phyloP scores from a whole-genome alignment of 2,329 filamentous ascomycete genomes.

The Fonsecaea monophora region DNA sequence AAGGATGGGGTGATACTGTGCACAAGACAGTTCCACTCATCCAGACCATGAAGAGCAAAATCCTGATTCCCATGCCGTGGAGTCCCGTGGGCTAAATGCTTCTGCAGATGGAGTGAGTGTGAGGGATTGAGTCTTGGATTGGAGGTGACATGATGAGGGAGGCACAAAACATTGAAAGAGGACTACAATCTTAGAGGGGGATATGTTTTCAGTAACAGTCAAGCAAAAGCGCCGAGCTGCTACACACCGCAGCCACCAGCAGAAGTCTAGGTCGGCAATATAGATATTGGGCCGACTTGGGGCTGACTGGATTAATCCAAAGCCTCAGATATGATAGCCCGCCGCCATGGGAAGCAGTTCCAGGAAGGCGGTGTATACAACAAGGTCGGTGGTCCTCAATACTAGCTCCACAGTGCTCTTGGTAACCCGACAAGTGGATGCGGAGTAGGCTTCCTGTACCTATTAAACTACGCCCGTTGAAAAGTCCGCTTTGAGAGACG shows the following conservation, averaged over 20 bases:
- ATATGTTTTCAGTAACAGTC: background rate
- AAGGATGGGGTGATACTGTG: conserved; percentile 96
- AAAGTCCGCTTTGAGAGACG: conserved; percentile 3
- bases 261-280: background rate
- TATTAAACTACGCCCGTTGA: background rate
- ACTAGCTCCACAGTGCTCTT: background rate
- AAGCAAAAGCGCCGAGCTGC: background rate
- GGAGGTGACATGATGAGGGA: background rate
- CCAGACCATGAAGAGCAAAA: conserved; percentile 92
- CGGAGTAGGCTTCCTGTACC: no score
- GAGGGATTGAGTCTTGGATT: background rate
- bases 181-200: background rate
- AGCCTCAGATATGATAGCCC: background rate
- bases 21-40: conserved; percentile 99
- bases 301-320: conserved; percentile 4
- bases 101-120: background rate
- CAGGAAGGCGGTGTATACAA: conserved; percentile 1
- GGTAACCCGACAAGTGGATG: background rate
- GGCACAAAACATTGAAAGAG: background rate
- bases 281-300: background rate
- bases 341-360: background rate
- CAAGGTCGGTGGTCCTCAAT: background rate
- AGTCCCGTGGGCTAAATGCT: conserved; percentile 78
- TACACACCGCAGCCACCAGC: background rate
- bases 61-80: conserved; percentile 95